Conservation (phyloP, 352 stramenopile species). For the Albugo candida region DNA sequence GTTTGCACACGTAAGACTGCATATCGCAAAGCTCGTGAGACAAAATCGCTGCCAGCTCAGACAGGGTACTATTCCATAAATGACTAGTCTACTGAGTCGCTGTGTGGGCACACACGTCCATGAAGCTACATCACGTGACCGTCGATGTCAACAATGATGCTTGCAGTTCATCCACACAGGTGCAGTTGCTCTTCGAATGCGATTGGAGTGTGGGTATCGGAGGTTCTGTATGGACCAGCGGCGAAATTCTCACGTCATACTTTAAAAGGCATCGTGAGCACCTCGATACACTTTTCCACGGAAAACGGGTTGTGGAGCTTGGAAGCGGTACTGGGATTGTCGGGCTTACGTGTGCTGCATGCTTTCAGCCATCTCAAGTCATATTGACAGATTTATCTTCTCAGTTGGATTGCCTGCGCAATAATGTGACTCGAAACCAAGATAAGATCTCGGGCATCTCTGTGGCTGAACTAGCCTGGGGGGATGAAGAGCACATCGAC, state of each 20-base stretch:
- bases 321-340: slow-evolving; percentile 64
- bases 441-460: slow-evolving; percentile 11
- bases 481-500: slow-evolving; percentile 18
- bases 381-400: slow-evolving; percentile 42
- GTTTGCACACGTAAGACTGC: too few species aligned
- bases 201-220: slow-evolving; percentile 68
- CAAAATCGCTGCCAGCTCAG: too few species aligned
- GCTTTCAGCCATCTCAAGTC: slow-evolving; percentile 33
- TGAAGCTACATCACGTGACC: too few species aligned
- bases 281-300: slow-evolving; percentile 32
- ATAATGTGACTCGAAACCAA: slow-evolving; percentile 35
- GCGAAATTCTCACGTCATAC: slow-evolving; percentile 41
- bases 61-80: too few species aligned
- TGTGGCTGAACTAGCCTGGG: slow-evolving; percentile 47
- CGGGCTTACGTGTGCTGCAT: slow-evolving; percentile 35
- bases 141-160: too few species aligned
- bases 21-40: too few species aligned
- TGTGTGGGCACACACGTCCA: too few species aligned
- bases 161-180: too few species aligned
- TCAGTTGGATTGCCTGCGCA: slow-evolving; percentile 33
- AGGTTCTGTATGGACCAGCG: slow-evolving; percentile 68
- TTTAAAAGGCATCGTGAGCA: slow-evolving; percentile 24
- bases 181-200: slow-evolving; percentile 36
- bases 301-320: slow-evolving; percentile 46
- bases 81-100: too few species aligned